phyloP scores from a whole-genome alignment of 495 filamentous ascomycete species.

The Acidiella bohemica region DNA sequence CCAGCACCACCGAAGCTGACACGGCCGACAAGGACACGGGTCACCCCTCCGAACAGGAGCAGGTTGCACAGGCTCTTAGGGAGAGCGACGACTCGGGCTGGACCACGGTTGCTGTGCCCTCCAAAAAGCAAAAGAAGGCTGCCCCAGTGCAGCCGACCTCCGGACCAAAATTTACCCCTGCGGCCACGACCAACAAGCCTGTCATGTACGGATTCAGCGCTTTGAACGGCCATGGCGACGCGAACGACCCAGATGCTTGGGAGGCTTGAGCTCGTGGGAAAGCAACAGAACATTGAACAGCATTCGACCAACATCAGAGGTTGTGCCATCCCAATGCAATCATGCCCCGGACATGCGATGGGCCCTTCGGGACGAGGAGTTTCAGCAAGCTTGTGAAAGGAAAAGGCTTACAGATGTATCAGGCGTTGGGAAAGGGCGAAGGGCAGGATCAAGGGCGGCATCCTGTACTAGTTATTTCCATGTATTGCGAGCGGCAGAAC shows the following conservation, averaged over 20 bases:
- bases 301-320: too few relatives aligned
- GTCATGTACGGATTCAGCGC: constrained; percentile 11
- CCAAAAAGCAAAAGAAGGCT: constrained; percentile 45
- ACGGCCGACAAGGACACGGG: constrained; percentile 1
- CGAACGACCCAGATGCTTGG: constrained; percentile 13
- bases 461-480: too few relatives aligned
- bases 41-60: constrained; percentile 63
- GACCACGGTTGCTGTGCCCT: constrained; percentile 54
- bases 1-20: constrained; percentile 36
- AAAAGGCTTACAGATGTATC: too few relatives aligned
- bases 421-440: too few relatives aligned
- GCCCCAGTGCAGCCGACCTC: constrained; percentile 19
- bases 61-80: constrained; percentile 34
- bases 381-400: too few relatives aligned
- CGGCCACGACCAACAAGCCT: constrained; percentile 4
- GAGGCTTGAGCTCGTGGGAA: constrained; percentile 9
- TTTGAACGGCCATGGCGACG: constrained; percentile 11
- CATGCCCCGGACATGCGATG: too few relatives aligned
- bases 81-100: constrained; percentile 45
- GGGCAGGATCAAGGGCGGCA: too few relatives aligned
- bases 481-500: too few relatives aligned
- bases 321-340: too few relatives aligned
- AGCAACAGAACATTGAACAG: too few relatives aligned
- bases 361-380: too few relatives aligned
- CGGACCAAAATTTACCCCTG: background rate